Percentiles rank a stretch among this genome's conserved stretches.
Evolutionary conservation across 2,329 filamentous ascomycete genomes (phyloP).

Genomic region (Knufia fluminis): DNA sequence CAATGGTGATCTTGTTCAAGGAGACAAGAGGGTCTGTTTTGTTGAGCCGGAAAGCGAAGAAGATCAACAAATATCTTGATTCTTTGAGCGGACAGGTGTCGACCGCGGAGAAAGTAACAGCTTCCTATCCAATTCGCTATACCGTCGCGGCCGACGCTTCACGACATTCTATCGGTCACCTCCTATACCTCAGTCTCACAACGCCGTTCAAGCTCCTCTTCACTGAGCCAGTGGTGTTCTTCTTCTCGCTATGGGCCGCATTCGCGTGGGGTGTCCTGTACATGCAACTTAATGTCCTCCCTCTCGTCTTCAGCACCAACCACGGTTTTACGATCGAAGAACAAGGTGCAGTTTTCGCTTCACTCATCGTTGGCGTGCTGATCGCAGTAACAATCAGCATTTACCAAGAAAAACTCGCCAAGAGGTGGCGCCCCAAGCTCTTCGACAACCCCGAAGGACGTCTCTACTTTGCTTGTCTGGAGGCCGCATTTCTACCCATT

Average conservation of each 20-base stretch:
- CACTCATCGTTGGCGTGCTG: conserved; percentile 59
- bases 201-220: conserved; percentile 42
- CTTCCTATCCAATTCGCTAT: conserved; percentile 38
- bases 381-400: conserved; percentile 62
- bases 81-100: conserved; percentile 34
- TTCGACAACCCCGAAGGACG: conserved; percentile 58
- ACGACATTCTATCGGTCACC: conserved; percentile 15
- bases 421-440: conserved; percentile 25
- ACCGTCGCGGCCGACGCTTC: conserved; percentile 18
- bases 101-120: conserved; percentile 8
- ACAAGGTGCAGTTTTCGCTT: conserved; percentile 62
- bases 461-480: conserved; percentile 74
- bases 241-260: conserved; percentile 79
- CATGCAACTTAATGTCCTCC: conserved; percentile 70
- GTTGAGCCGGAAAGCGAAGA: conserved; percentile 62
- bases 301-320: conserved; percentile 61
- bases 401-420: conserved; percentile 49
- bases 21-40: conserved; percentile 78
- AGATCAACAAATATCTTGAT: conserved; percentile 71
- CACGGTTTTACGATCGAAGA: conserved; percentile 60
- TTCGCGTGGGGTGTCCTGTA: conserved; percentile 89
- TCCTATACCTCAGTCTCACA: conserved; percentile 22
- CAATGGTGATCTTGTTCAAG: conserved; percentile 61
- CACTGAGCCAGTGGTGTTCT: conserved; percentile 54
- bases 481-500: conserved; percentile 63